A percentile compares a stretch with the other conserved stretches of the same genome.
Conservation (phyloP, 225 moss, liverwort and hornwort genomes). For the Physcomitrium patens region DNA sequence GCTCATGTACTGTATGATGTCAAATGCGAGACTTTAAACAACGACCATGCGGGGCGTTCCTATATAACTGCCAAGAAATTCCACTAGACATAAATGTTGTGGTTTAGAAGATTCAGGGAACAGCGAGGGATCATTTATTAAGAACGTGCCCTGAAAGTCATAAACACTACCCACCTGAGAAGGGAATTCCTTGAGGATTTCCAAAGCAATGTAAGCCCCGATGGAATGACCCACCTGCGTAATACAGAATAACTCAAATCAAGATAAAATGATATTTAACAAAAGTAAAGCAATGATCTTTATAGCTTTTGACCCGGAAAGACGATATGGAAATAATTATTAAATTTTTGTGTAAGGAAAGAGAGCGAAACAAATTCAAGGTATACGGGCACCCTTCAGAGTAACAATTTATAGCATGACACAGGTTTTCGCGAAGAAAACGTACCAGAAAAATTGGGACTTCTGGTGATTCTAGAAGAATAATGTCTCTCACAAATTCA, state of each 20-base stretch:
- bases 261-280: not conserved
- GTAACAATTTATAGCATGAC: not conserved
- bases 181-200: constrained; percentile 53
- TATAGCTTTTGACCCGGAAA: constrained; percentile 29
- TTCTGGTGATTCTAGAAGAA: constrained; percentile 44
- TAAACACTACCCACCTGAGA: constrained; percentile 43
- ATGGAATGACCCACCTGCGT: constrained; percentile 64
- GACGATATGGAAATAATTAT: constrained; percentile 1
- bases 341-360: constrained; percentile 13
- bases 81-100: not conserved
- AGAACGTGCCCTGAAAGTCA: constrained; percentile 1
- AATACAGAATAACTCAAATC: not conserved
- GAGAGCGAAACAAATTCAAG: constrained; percentile 5
- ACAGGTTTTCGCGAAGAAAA: constrained; percentile 1
- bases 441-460: constrained; percentile 56
- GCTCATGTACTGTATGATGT: not conserved
- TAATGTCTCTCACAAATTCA: constrained; percentile 58
- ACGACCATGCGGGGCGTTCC: constrained; percentile 10
- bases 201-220: constrained; percentile 61
- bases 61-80: constrained; percentile 9
- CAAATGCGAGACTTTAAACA: not conserved
- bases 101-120: constrained; percentile 1
- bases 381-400: not conserved
- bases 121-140: not conserved
- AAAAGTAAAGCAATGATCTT: not conserved